Evolutionary conservation across 179 eudicot genomes (phyloP), one percentile per base, ranked within the genome.

Genomic region (Corrigiola litoralis): DNA sequence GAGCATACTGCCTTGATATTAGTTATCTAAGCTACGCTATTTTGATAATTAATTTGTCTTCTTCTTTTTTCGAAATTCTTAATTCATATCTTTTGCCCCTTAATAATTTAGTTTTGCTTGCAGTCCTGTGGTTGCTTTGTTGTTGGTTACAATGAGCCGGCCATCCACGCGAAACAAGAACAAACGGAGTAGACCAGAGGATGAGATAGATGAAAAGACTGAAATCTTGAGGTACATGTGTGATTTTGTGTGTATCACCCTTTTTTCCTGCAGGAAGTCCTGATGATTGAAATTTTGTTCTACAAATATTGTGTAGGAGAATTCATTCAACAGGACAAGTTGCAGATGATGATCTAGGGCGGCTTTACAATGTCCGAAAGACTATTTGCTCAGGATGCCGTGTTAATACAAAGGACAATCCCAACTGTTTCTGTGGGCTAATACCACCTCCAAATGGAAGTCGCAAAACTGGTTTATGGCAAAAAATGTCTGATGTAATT

Each of bases 401-500:
- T 57, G 74, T 88, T 9, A 94, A 94, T 72, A 80, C 95, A 6
- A 94, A 86, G 81, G 99, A 94, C 63, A 90, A 87, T 65, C 99
- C 99, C 46, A 94, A 94, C 63, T 94, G 99, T 76, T 90, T 86
- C 42, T 94, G 99, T 74, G 97, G 97, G 44, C 67, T 94, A 63
- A 55, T 82, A 56, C 99, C 99, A 31, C 90, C 91, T 24, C 70
- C 76, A 20, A 90, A 75, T 77, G 99, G 99, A 55, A 86, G 81
- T 58, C 82, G 99, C 3, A 94, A 94, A 76, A 76, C 80, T 74
- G 99, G 99, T 17, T 74, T 94, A 76, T 94, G 99, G 99, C 99
- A 94, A 78, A 94, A 86, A 66, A 77, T 62, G 8, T 81, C 96
- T 1, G 99, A 94, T 28, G 65, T 86, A 67, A 25, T 87, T 62